A percentile compares a stretch with the other conserved stretches of the same genome.
These are phyloP conservation scores for Ogataea hybrid DNA, from an alignment of 1,139 yeast genomes.

Conservation along the genomic window DNA sequence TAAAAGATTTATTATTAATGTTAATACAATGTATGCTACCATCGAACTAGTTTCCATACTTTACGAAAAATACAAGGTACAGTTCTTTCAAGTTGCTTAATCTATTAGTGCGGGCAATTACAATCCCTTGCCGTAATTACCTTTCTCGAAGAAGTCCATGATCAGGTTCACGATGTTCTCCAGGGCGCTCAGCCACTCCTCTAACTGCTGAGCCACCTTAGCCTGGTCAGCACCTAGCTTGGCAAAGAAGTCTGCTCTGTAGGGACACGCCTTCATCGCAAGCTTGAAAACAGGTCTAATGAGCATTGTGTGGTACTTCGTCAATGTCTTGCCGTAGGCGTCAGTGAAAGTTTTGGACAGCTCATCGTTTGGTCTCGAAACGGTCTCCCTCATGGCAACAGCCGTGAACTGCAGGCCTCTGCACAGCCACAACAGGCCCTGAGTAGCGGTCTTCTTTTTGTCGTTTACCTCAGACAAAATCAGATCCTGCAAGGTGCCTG, in stretches of 20 bases:
- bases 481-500: slow-evolving; percentile 72
- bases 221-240: slow-evolving; percentile 73
- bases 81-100: not conserved
- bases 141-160: slow-evolving; percentile 70
- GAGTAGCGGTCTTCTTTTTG: slow-evolving; percentile 80
- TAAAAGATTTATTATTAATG: slow-evolving; percentile 7
- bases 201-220: slow-evolving; percentile 63
- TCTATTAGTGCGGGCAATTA: slow-evolving; percentile 32
- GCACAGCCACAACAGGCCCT: slow-evolving; percentile 85
- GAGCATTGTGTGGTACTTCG: slow-evolving; percentile 78
- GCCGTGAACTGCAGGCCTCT: slow-evolving; percentile 90
- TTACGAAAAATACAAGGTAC: too few relatives aligned
- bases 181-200: slow-evolving; percentile 72
- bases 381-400: slow-evolving; percentile 78
- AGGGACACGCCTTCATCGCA: slow-evolving; percentile 96
- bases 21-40: slow-evolving; percentile 2
- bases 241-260: slow-evolving; percentile 78
- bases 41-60: too few relatives aligned
- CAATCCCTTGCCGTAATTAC: slow-evolving; percentile 88
- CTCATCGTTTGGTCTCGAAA: slow-evolving; percentile 59
- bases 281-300: slow-evolving; percentile 85
- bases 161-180: slow-evolving; percentile 72
- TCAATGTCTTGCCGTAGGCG: slow-evolving; percentile 75
- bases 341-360: slow-evolving; percentile 76
- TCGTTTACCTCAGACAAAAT: slow-evolving; percentile 65